A percentile compares a stretch with the other conserved stretches of the same genome.
These are phyloP conservation scores for Nadsonia starkeyi-henricii DNA, from an alignment of 1,139 yeast species.

Conservation along the genomic window DNA sequence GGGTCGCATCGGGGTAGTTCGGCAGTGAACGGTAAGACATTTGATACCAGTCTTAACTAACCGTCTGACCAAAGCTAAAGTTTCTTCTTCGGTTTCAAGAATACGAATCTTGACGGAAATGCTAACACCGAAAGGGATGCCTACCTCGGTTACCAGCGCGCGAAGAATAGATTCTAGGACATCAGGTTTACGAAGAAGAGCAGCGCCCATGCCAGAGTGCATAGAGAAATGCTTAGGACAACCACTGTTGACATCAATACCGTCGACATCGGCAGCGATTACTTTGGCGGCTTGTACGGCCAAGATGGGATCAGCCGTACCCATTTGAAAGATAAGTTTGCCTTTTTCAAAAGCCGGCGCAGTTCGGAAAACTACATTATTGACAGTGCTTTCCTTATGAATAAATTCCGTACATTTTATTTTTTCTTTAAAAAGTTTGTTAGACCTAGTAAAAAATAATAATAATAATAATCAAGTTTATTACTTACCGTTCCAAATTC, in stretches of 20 bases:
- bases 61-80: constrained; percentile 45
- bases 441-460: not conserved
- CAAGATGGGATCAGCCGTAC: constrained; percentile 66
- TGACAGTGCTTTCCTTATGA: constrained; percentile 30
- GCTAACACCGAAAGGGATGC: constrained; percentile 60
- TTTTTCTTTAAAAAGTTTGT: constrained; percentile 10
- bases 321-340: constrained; percentile 73
- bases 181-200: constrained; percentile 70
- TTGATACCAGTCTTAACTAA: constrained; percentile 70
- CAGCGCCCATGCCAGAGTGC: constrained; percentile 97
- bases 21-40: constrained; percentile 80
- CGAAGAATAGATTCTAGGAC: constrained; percentile 51
- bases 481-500: constrained; percentile 57
- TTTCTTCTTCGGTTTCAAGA: constrained; percentile 45
- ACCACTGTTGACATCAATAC: constrained; percentile 88
- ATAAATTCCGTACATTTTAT: constrained; percentile 23
- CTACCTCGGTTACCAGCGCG: constrained; percentile 63
- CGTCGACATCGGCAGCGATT: constrained; percentile 77
- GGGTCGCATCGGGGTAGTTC: constrained; percentile 82
- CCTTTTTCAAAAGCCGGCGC: constrained; percentile 46
- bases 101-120: constrained; percentile 84
- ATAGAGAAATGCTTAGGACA: constrained; percentile 61
- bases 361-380: constrained; percentile 54
- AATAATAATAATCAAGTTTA: constrained; percentile 23
- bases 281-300: constrained; percentile 80